Conservation (phyloP, 345 rosid species). For the Turnera subulata region DNA sequence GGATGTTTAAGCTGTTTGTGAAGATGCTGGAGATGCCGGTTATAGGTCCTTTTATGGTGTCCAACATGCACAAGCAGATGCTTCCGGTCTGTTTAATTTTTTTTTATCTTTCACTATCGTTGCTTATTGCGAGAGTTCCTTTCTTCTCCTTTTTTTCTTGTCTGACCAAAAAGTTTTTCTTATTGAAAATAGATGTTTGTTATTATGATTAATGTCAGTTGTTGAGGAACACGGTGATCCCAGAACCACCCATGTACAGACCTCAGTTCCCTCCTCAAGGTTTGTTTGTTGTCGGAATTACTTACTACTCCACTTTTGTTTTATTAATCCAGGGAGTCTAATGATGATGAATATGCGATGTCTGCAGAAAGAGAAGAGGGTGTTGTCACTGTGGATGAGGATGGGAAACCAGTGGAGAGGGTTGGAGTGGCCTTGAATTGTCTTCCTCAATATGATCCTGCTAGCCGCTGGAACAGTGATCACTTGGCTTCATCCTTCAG, state of each 20-base stretch:
- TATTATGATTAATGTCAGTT: conserved; percentile 43
- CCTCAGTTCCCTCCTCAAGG: conserved; percentile 90
- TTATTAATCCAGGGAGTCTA: too few species aligned
- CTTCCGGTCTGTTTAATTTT: conserved; percentile 48
- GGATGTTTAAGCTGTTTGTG: conserved; percentile 52
- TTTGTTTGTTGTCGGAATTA: too few species aligned
- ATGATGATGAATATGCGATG: conserved; percentile 15
- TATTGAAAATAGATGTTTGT: neutral
- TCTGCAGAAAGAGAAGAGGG: conserved; percentile 54
- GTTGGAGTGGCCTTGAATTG: conserved; percentile 61
- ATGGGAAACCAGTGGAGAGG: conserved; percentile 58
- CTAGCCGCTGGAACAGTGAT: conserved; percentile 33
- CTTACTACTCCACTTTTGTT: too few species aligned
- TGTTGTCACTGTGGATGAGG: conserved; percentile 45
- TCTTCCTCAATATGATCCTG: conserved; percentile 61
- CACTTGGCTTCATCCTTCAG: conserved; percentile 41
- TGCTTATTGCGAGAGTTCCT: too few species aligned
- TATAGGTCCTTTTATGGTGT: conserved; percentile 51
- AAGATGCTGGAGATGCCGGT: conserved; percentile 54
- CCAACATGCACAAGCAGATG: conserved; percentile 52
- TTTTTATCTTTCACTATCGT: too few species aligned
- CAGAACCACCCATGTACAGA: conserved; percentile 81
- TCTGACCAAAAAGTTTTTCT: too few species aligned
- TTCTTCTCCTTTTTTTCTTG: too few species aligned
- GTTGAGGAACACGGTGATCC: conserved; percentile 59